These are phyloP conservation scores for Neurospora discreta DNA, from an alignment of 495 filamentous ascomycete genomes.

Conservation along the genomic window DNA sequence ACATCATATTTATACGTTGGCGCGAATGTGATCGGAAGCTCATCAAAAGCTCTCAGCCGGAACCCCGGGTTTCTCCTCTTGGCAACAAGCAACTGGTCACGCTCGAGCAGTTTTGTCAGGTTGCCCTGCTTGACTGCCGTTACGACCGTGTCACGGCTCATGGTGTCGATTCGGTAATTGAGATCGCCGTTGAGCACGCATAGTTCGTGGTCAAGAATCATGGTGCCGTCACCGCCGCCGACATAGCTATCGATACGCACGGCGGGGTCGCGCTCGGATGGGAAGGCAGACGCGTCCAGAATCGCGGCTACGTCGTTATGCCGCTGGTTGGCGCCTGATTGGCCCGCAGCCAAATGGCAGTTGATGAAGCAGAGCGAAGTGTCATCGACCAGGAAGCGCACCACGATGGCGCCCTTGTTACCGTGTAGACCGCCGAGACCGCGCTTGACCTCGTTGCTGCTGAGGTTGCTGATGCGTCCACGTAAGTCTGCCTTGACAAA, in stretches of 20 bases:
- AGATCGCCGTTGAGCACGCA: constrained; percentile 93
- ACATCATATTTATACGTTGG: constrained; percentile 99
- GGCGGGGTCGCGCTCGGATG: constrained; percentile 48
- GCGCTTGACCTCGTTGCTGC: constrained; percentile 76
- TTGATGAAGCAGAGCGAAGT: constrained; percentile 93
- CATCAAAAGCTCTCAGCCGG: constrained; percentile 73
- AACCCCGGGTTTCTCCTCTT: constrained; percentile 80
- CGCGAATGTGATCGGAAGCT: constrained; percentile 77
- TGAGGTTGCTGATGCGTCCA: constrained; percentile 61
- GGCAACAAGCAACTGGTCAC: constrained; percentile 85
- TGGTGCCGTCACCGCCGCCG: constrained; percentile 83
- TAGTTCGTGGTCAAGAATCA: constrained; percentile 95
- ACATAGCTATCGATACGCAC: constrained; percentile 65
- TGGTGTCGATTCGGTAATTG: constrained; percentile 98
- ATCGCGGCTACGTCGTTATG: constrained; percentile 92
- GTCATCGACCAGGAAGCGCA: constrained; percentile 85
- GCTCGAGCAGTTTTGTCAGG: constrained; percentile 79
- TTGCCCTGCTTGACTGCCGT: constrained; percentile 69
- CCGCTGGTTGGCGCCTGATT: constrained; percentile 75
- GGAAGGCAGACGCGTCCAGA: constrained; percentile 64
- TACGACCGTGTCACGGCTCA: constrained; percentile 83
- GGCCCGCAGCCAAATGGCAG: constrained; percentile 92
- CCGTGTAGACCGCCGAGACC: constrained; percentile 90
- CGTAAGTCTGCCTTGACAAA: constrained; percentile 78
- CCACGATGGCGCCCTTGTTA: constrained; percentile 90